These are phyloP conservation scores for Russula olivacea DNA, from an alignment of 768 basidiomycete species.

Conservation along the genomic window DNA sequence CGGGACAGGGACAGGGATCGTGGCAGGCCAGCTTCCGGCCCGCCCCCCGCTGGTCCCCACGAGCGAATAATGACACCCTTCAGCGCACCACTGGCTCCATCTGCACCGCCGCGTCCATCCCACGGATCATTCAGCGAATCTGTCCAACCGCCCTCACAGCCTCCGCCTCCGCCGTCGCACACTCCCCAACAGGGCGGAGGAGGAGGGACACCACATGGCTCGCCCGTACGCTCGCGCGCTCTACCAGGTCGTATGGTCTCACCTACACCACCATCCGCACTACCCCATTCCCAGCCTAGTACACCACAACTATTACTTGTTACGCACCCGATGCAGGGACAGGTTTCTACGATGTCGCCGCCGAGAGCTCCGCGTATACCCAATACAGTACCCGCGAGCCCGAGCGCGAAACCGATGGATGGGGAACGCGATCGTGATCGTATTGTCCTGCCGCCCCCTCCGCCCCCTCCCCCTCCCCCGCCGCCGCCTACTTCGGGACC, in stretches of 20 bases:
- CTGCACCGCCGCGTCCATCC: conserved; percentile 8
- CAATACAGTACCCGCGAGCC: conserved; percentile 6
- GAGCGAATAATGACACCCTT: conserved; percentile 32
- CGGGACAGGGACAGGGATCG: conserved; percentile 12
- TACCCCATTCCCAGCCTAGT: neutral
- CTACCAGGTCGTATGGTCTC: conserved; percentile 16
- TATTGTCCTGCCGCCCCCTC: neutral
- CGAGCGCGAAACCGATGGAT: conserved; percentile 22
- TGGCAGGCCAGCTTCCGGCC: conserved; percentile 24
- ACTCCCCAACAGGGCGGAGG: conserved; percentile 2
- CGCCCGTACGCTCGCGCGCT: conserved; percentile 11
- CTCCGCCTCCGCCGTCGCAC: neutral
- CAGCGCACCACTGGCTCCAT: conserved; percentile 10
- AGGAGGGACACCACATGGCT: conserved; percentile 14
- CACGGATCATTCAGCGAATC: conserved; percentile 21
- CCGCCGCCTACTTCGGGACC: neutral
- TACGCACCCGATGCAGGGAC: conserved; percentile 1
- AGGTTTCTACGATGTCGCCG: conserved; percentile 13
- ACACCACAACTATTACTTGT: neutral
- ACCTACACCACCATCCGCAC: neutral
- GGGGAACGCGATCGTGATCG: conserved; percentile 20
- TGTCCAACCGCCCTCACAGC: neutral
- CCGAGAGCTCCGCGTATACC: conserved; percentile 9
- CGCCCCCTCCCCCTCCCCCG: neutral
- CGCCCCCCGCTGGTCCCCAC: conserved; percentile 27